These are phyloP conservation scores for Botryosphaeria dothidea DNA, from an alignment of 2,329 filamentous ascomycete genomes.

Conservation along the genomic window DNA sequence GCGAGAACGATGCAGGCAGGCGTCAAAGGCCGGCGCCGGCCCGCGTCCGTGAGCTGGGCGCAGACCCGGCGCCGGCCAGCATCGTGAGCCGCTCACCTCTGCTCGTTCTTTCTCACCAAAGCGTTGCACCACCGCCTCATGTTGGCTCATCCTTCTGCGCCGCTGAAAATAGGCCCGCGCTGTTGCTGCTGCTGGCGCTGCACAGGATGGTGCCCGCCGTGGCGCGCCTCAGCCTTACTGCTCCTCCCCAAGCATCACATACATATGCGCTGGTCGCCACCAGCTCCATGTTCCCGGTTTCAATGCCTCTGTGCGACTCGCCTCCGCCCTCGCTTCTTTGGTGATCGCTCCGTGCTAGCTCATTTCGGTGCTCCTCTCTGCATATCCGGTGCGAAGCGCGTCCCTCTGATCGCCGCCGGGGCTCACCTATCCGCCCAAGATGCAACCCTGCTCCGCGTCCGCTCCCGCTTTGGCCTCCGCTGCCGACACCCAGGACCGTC, in stretches of 20 bases:
- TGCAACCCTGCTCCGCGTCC: slow-evolving; percentile 19
- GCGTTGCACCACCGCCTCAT: slow-evolving; percentile 13
- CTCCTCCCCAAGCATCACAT: neutral
- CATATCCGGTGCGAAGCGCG: slow-evolving; percentile 4
- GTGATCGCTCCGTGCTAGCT: slow-evolving; percentile 6
- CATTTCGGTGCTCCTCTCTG: neutral
- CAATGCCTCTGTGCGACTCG: slow-evolving; percentile 8
- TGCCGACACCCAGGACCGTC: neutral
- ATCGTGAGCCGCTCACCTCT: too few species aligned
- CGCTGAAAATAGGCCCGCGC: neutral
- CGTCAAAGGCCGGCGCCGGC: neutral
- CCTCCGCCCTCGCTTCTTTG: slow-evolving; percentile 17
- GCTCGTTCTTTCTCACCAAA: neutral
- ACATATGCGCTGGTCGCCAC: neutral
- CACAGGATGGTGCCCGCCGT: neutral
- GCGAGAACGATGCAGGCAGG: too few species aligned
- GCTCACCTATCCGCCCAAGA: slow-evolving; percentile 1
- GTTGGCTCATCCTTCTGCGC: slow-evolving; percentile 14
- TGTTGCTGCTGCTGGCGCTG: too few species aligned
- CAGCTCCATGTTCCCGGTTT: neutral
- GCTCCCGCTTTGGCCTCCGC: slow-evolving; percentile 2
- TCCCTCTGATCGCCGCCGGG: slow-evolving; percentile 15
- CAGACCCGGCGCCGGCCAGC: neutral
- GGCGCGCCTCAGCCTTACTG: slow-evolving; percentile 10
- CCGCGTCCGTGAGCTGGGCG: neutral